Conservation (phyloP, 1,284 basidiomycete species). For the Malassezia nana region DNA sequence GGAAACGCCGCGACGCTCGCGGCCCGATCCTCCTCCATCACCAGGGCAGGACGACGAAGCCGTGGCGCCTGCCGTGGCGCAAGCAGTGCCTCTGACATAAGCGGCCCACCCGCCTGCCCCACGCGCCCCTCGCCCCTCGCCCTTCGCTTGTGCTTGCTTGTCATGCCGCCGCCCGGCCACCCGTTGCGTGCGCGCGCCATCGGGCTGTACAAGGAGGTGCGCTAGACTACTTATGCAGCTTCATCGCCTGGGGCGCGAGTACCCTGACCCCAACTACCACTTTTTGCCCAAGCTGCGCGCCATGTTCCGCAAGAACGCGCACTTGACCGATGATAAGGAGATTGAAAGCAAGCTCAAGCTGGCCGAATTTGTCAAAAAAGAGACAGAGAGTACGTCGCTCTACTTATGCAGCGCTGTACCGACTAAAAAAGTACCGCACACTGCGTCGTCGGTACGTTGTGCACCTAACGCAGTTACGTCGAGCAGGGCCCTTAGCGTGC, state of each 20-base stretch:
- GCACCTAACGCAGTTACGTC: background rate
- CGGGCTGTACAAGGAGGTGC: slow-evolving; percentile 39
- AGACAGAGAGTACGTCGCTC: slow-evolving; percentile 27
- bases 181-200: slow-evolving; percentile 40
- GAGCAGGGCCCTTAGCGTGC: background rate
- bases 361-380: slow-evolving; percentile 38
- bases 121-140: background rate
- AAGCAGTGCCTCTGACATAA: slow-evolving; percentile 17
- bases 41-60: no score
- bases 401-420: slow-evolving; percentile 28
- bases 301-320: slow-evolving; percentile 34
- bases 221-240: slow-evolving; percentile 20
- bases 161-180: slow-evolving; percentile 44
- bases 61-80: no score
- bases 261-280: slow-evolving; percentile 45
- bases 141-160: no score
- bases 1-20: background rate
- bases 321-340: slow-evolving; percentile 40
- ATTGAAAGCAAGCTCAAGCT: slow-evolving; percentile 35
- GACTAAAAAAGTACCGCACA: slow-evolving; percentile 44
- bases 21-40: slow-evolving; percentile 3
- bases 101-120: background rate
- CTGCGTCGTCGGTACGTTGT: slow-evolving; percentile 30
- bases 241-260: slow-evolving; percentile 43
- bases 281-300: slow-evolving; percentile 40